Evolutionary conservation across 176 grass and related monocot species (phyloP).

Genomic region (Elymus sibiricus): DNA sequence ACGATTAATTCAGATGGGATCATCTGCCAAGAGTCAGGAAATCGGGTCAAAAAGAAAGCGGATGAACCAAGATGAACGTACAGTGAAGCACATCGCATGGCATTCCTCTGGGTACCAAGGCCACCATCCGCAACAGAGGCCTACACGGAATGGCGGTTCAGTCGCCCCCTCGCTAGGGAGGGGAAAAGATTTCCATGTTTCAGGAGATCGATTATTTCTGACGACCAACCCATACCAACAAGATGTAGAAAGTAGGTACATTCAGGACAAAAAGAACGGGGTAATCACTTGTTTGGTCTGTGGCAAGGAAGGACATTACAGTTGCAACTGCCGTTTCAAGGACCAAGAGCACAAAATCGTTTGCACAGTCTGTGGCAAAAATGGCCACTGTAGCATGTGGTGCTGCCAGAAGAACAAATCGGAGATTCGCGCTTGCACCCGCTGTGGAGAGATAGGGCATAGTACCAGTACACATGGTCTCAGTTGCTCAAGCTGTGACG

Average conservation of each 20-base stretch:
- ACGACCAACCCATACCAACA: no score
- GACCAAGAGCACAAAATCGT: background rate
- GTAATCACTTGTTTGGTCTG: background rate
- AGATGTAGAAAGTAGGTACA: background rate
- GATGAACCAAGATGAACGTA: background rate
- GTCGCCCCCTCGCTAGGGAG: background rate
- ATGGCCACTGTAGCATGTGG: background rate
- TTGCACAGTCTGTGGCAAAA: background rate
- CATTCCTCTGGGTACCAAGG: background rate
- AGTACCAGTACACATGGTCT: slow-evolving; percentile 5
- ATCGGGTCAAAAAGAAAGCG: slow-evolving; percentile 2
- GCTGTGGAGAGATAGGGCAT: slow-evolving; percentile 19
- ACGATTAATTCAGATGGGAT: background rate
- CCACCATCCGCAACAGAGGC: background rate
- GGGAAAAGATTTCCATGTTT: no score
- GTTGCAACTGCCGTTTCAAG: background rate
- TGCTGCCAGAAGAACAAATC: slow-evolving; percentile 8
- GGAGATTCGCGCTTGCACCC: background rate
- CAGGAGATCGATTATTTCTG: no score
- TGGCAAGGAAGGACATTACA: background rate
- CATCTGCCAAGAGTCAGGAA: background rate
- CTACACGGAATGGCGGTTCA: background rate
- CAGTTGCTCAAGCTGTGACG: background rate
- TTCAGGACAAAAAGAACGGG: background rate
- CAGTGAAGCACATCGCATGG: background rate